These are phyloP conservation scores for Catharanthus roseus DNA, from an alignment of 257 asterid species.

Conservation along the genomic window DNA sequence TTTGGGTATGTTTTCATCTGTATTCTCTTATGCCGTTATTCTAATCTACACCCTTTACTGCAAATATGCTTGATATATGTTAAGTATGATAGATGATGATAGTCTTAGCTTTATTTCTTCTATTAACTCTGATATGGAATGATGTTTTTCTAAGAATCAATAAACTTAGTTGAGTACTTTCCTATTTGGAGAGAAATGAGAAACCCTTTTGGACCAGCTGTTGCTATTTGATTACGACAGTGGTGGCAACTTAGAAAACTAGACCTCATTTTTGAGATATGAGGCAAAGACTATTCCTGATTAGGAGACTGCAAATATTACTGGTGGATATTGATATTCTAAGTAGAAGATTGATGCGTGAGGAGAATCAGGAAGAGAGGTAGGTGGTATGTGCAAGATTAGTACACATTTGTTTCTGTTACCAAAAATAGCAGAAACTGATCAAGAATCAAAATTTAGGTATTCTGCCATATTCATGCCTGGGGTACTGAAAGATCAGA, in stretches of 20 bases:
- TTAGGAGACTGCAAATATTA: neutral
- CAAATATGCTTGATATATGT: neutral
- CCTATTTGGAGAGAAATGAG: neutral
- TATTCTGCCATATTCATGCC: neutral
- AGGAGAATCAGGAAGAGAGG: neutral
- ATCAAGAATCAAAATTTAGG: neutral
- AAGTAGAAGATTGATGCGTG: neutral
- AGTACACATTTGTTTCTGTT: neutral
- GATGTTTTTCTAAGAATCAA: neutral
- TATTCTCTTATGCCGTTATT: conserved; percentile 11
- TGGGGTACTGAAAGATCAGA: neutral
- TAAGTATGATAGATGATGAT: neutral
- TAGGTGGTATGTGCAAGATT: neutral
- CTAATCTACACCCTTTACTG: conserved; percentile 3
- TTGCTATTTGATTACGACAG: neutral
- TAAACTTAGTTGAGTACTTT: too few relatives aligned
- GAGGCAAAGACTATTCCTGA: neutral
- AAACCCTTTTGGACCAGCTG: neutral
- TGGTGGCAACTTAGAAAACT: neutral
- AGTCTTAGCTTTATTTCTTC: neutral
- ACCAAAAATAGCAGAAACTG: neutral
- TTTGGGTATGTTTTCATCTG: conserved; percentile 47
- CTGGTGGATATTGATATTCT: neutral
- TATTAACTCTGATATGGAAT: neutral
- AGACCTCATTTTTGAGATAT: neutral